Conservation (phyloP, 257 asterid species). For the Linderniella brevidens region DNA sequence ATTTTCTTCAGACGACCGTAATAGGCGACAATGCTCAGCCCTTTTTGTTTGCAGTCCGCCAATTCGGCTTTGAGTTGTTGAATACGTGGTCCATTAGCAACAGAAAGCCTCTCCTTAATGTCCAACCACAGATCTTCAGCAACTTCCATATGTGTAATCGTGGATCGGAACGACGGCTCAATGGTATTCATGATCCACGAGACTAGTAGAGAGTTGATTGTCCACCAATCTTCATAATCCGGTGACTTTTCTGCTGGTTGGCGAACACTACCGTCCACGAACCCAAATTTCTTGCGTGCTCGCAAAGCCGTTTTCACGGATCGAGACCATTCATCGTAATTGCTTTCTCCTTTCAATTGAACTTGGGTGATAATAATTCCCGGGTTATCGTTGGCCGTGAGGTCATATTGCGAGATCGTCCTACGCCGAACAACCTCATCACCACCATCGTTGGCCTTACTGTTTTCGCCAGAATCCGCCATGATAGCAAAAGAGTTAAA, state of each 20-base stretch:
- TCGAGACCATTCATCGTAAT: conserved; percentile 3
- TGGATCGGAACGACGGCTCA: conserved; percentile 2
- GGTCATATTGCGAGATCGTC: neutral
- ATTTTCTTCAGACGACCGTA: conserved; percentile 1
- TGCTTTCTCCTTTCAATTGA: conserved; percentile 1
- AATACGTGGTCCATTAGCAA: conserved; percentile 6
- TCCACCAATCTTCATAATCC: conserved; percentile 9
- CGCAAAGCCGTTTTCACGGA: neutral
- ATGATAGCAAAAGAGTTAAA: no score
- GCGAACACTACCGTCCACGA: conserved; percentile 1
- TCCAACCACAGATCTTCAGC: conserved; percentile 8
- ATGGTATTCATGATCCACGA: conserved; percentile 9
- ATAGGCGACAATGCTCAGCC: conserved; percentile 1
- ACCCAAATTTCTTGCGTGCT: conserved; percentile 5
- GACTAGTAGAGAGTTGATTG: conserved; percentile 2
- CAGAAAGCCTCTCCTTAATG: conserved; percentile 1
- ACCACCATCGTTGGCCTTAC: no score
- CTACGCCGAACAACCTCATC: neutral
- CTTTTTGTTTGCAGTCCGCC: conserved; percentile 1
- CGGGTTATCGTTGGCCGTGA: conserved; percentile 4
- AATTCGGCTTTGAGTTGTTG: conserved; percentile 9
- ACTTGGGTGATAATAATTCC: conserved; percentile 2
- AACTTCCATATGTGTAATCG: conserved; percentile 1
- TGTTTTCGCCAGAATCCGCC: no score
- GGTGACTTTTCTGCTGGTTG: neutral